Conservation (phyloP, 139 green algal species). For the Trebouxia sp. region DNA sequence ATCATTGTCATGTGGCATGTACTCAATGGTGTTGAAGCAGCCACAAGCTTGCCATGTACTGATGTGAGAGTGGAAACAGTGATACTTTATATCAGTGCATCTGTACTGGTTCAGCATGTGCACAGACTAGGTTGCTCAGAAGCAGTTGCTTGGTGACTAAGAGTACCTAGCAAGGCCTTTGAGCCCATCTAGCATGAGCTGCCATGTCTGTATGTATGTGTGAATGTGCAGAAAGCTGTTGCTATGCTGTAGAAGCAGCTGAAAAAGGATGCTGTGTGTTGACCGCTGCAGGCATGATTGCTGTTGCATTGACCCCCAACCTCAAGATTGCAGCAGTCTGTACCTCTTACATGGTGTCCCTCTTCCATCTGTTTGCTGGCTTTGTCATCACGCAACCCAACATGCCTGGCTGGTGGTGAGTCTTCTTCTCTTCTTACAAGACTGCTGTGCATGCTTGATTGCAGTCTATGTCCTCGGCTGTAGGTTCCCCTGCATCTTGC, state of each 20-base stretch:
- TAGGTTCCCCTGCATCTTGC: too few relatives aligned
- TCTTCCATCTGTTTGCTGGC: slow-evolving; percentile 34
- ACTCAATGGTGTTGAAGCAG: too few relatives aligned
- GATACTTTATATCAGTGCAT: too few relatives aligned
- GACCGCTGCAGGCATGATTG: slow-evolving; percentile 46
- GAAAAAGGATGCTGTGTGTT: background rate
- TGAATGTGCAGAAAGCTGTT: background rate
- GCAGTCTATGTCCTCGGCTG: background rate
- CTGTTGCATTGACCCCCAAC: slow-evolving; percentile 53
- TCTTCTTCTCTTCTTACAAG: background rate
- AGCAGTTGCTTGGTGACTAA: too few relatives aligned
- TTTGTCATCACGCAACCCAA: slow-evolving; percentile 31
- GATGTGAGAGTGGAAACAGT: too few relatives aligned
- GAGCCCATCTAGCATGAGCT: background rate
- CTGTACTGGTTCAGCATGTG: too few relatives aligned
- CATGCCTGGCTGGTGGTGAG: slow-evolving; percentile 27
- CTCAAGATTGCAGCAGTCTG: slow-evolving; percentile 33
- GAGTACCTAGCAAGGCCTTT: background rate
- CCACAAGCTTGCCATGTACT: too few relatives aligned
- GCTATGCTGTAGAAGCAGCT: background rate
- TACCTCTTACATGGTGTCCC: slow-evolving; percentile 20
- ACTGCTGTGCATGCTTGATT: background rate
- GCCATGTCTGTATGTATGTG: background rate
- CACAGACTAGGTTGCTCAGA: too few relatives aligned
- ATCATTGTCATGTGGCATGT: too few relatives aligned